Evolutionary conservation across 2,329 filamentous ascomycete genomes (phyloP), one percentile per base, ranked within the genome.

Genomic region (Magnaporthiopsis incrustans): DNA sequence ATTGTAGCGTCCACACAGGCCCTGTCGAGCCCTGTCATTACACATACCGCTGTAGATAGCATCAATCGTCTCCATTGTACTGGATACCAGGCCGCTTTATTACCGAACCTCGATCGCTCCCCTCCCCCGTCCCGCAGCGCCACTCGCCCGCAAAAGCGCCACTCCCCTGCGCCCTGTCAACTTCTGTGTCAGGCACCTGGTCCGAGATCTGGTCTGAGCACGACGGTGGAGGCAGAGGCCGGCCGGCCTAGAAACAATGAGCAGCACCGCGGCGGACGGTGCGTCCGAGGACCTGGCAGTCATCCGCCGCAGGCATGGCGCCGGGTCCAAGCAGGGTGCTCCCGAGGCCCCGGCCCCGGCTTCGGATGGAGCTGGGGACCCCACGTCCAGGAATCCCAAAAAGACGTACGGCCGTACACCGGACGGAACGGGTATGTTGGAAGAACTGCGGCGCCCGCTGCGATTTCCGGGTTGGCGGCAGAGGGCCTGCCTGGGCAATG

Each of bases 401-500:
- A 94, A 91, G 81, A 97, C 92, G 0, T 97, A 90, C 81, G 94
- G 94, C 64, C 88, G 93, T 68, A 97, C 94, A 18, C 91, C 91
- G 35, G 90, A 93, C 77, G 94, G 94, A 71, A 96, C 86, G 77
- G 87, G 94, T 97, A 84, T 77, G 90, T 81, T 53, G 18, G 44
- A 18, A 53, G 38, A 14, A 15, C 38, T 2, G 14, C 14, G 38
- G 11, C 14, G 38, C 38, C 18, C 38, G 38, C 14, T 44, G 14
- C 14, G 33, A 12, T 3, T 14, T 14, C 33, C 33, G 33, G 33
- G 14, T 35, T 35, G 33, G 33, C 4, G 33, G 4, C 33, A 14
- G 33, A 6, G 38, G 4, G 4, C 38, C 11, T 38, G 35, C 32
- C 33, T 35, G 30, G 30, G 33, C 33, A 14, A 14, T 35, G 11